These are phyloP conservation scores for Nicotiana obtusifolia DNA, from an alignment of 257 asterid species.

Conservation along the genomic window DNA sequence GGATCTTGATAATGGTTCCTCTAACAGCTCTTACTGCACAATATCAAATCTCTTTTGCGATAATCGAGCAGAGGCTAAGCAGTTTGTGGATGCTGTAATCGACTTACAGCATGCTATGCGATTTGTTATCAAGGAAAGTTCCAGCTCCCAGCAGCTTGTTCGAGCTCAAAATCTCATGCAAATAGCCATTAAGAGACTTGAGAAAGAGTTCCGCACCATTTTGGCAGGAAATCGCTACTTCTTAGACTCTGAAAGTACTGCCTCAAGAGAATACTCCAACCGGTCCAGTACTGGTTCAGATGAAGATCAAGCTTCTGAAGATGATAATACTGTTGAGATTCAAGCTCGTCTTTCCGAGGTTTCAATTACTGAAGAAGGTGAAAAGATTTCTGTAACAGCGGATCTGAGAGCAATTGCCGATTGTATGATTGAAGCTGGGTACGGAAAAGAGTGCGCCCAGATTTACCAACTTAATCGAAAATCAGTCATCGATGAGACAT, in stretches of 20 bases:
- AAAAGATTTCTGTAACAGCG: slow-evolving; percentile 20
- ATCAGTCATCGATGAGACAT: slow-evolving; percentile 72
- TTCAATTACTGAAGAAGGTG: background rate
- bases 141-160: slow-evolving; percentile 36
- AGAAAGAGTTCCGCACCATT: slow-evolving; percentile 54
- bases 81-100: slow-evolving; percentile 38
- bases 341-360: background rate
- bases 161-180: slow-evolving; percentile 65
- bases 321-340: slow-evolving; percentile 21
- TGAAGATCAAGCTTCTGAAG: slow-evolving; percentile 36
- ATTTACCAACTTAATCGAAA: slow-evolving; percentile 54
- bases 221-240: slow-evolving; percentile 35
- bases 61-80: slow-evolving; percentile 32
- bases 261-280: slow-evolving; percentile 28
- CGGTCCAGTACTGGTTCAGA: slow-evolving; percentile 33
- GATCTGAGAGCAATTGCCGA: slow-evolving; percentile 65
- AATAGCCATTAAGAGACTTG: slow-evolving; percentile 51
- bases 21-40: slow-evolving; percentile 3
- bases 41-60: slow-evolving; percentile 31
- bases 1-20: slow-evolving; percentile 22
- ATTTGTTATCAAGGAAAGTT: slow-evolving; percentile 26
- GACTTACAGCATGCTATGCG: slow-evolving; percentile 58
- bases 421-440: slow-evolving; percentile 64
- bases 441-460: slow-evolving; percentile 55
- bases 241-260: slow-evolving; percentile 44